phyloP scores from a whole-genome alignment of 2,329 filamentous ascomycete genomes.

The Epichloe typhina region DNA sequence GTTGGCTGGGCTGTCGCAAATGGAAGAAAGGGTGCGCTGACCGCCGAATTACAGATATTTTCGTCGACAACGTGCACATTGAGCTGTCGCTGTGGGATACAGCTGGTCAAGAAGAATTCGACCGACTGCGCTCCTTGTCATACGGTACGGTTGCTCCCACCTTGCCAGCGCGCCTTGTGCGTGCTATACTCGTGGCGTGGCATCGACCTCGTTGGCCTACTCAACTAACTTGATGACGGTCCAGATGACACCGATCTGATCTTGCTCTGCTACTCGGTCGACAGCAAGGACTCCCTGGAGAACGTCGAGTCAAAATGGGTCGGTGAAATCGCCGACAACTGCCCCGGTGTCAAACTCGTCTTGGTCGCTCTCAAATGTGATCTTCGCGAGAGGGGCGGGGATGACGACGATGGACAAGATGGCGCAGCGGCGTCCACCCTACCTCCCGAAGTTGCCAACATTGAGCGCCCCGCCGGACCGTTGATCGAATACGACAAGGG shows the following conservation, averaged over 20 bases:
- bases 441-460: conserved; percentile 12
- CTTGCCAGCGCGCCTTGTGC: not conserved
- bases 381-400: conserved; percentile 62
- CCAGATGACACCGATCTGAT: conserved; percentile 84
- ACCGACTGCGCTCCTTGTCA: conserved; percentile 83
- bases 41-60: conserved; percentile 58
- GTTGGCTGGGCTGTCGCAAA: not conserved
- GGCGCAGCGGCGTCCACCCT: conserved; percentile 24
- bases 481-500: conserved; percentile 87
- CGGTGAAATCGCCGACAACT: conserved; percentile 94
- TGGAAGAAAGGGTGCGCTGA: not conserved
- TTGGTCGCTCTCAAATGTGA: conserved; percentile 96
- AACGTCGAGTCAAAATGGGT: conserved; percentile 99
- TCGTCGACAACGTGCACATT: conserved; percentile 93
- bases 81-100: conserved; percentile 98
- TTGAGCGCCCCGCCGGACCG: conserved; percentile 45
- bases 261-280: conserved; percentile 97
- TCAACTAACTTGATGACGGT: conserved; percentile 6
- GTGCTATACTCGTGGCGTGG: too few relatives aligned
- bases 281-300: conserved; percentile 90
- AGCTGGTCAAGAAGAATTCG: conserved; percentile 97
- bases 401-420: conserved; percentile 57
- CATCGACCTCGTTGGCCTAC: not conserved
- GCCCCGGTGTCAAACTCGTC: conserved; percentile 86
- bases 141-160: conserved; percentile 47